Conservation (phyloP, 441 rosid species). For the Arabidopsis lyrata region DNA sequence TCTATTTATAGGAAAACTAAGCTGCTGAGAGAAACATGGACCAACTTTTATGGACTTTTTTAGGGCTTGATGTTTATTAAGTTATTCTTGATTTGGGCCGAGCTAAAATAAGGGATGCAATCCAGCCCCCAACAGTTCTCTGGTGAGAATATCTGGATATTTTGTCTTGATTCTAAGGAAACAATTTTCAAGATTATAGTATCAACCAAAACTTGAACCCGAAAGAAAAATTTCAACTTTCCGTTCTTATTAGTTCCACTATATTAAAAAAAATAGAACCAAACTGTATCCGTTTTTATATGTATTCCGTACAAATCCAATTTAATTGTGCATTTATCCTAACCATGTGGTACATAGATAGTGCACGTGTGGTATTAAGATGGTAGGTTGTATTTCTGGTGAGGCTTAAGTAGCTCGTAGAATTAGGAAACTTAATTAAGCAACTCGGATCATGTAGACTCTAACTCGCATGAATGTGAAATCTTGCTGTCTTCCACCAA, state of each 20-base stretch:
- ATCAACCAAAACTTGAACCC: conserved; percentile 16
- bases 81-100: too few relatives aligned
- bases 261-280: not conserved
- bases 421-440: conserved; percentile 3
- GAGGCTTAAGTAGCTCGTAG: conserved; percentile 10
- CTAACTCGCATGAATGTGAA: not conserved
- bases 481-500: conserved; percentile 19
- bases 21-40: too few relatives aligned
- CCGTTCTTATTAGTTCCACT: not conserved
- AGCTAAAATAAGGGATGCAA: too few relatives aligned
- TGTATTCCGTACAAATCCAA: conserved; percentile 10
- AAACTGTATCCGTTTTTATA: not conserved
- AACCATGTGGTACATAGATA: conserved; percentile 24
- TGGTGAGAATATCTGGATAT: conserved; percentile 12
- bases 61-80: too few relatives aligned
- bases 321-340: not conserved
- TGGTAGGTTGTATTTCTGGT: conserved; percentile 16
- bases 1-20: too few relatives aligned
- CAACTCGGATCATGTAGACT: conserved; percentile 3
- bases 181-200: conserved; percentile 3
- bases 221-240: not conserved
- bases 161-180: not conserved
- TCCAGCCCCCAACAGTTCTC: too few relatives aligned
- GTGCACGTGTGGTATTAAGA: conserved; percentile 30
- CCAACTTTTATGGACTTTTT: too few relatives aligned